A percentile compares a stretch with the other conserved stretches of the same genome.
phyloP scores from a whole-genome alignment of 345 rosid species.

The Odontarrhena argentea region DNA sequence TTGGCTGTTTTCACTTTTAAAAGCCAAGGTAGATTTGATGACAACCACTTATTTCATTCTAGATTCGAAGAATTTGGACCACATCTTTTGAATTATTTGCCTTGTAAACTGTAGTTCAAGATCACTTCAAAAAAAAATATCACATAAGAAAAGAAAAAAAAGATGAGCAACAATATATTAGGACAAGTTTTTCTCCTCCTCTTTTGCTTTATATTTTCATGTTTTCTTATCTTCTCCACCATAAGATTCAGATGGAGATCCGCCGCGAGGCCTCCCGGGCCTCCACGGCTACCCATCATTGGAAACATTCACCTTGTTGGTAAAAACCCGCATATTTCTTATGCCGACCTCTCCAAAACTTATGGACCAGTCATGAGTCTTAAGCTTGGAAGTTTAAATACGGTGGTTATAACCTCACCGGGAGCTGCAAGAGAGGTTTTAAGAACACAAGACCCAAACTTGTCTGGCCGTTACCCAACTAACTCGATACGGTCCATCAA shows the following conservation, averaged over 20 bases:
- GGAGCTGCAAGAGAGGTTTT: constrained; percentile 38
- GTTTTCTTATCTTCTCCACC: constrained; percentile 19
- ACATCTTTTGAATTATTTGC: no score
- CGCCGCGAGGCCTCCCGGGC: constrained; percentile 35
- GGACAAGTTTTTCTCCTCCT: constrained; percentile 21
- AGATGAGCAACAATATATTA: not conserved
- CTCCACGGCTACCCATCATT: constrained; percentile 42
- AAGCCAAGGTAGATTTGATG: no score
- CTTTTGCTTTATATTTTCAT: constrained; percentile 26
- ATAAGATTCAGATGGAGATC: constrained; percentile 8
- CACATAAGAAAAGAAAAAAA: not conserved
- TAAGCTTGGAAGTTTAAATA: constrained; percentile 33
- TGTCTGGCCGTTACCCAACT: constrained; percentile 32
- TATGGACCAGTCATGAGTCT: constrained; percentile 53
- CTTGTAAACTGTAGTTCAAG: no score
- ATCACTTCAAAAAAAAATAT: not conserved
- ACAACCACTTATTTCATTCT: no score
- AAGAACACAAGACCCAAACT: constrained; percentile 40
- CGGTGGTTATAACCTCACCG: constrained; percentile 37
- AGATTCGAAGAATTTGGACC: no score
- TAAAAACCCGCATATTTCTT: constrained; percentile 40
- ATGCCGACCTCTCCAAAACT: constrained; percentile 43
- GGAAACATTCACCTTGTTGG: constrained; percentile 53
- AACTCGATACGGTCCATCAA: constrained; percentile 23
- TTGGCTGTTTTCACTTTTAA: no score